Conservation (phyloP, 768 basidiomycete genomes). For the Russula compacta region DNA sequence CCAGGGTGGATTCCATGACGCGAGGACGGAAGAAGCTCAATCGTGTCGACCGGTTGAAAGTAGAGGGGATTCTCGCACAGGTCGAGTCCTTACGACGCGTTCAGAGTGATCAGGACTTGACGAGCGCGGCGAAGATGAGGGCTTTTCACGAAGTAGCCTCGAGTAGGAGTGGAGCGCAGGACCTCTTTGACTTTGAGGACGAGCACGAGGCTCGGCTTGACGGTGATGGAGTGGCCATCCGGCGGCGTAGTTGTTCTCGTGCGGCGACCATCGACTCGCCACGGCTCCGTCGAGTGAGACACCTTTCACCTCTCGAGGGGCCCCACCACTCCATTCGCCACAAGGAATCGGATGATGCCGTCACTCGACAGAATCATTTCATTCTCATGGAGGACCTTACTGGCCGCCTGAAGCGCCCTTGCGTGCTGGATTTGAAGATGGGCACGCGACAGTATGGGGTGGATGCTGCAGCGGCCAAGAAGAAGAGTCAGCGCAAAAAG, state of each 20-base stretch:
- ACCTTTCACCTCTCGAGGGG: constrained; percentile 16
- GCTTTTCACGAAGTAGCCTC: constrained; percentile 13
- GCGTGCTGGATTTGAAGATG: constrained; percentile 98
- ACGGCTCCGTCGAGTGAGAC: constrained; percentile 1
- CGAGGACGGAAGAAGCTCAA: constrained; percentile 36
- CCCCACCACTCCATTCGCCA: constrained; percentile 24
- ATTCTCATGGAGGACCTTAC: constrained; percentile 99
- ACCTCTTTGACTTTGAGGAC: constrained; percentile 20
- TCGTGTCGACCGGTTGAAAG: constrained; percentile 32
- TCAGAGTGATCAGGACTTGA: constrained; percentile 52
- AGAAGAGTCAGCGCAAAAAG: constrained; percentile 98
- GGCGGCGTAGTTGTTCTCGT: constrained; percentile 36
- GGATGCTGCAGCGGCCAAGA: constrained; percentile 85
- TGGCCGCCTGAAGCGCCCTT: constrained; percentile 81
- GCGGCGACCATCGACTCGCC: constrained; percentile 25
- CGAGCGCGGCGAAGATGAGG: constrained; percentile 25
- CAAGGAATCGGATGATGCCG: constrained; percentile 34
- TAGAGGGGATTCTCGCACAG: constrained; percentile 32
- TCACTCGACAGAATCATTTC: constrained; percentile 91
- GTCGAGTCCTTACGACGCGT: constrained; percentile 46
- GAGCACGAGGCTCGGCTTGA: constrained; percentile 15
- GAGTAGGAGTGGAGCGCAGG: neutral
- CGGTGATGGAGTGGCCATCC: constrained; percentile 15
- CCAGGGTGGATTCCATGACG: neutral
- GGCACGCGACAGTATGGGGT: constrained; percentile 98